Evolutionary conservation across 2,329 filamentous ascomycete species (phyloP).

Genomic region (Cladorrhinum sp.): DNA sequence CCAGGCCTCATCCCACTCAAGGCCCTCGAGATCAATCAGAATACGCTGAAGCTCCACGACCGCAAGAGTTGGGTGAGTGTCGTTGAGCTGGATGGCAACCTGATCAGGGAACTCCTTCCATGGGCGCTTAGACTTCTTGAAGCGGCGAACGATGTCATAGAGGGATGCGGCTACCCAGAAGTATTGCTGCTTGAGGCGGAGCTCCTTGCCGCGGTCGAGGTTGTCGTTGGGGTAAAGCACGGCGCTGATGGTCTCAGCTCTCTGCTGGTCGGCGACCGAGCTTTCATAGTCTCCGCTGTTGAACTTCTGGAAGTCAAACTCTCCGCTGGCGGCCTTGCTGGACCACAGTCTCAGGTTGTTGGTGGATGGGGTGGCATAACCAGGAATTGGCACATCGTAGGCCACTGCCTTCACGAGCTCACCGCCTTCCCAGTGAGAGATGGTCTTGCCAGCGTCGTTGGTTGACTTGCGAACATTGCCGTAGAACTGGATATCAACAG

Average conservation of each 20-base stretch:
- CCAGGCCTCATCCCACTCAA: constrained; percentile 95
- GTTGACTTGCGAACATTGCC: constrained; percentile 74
- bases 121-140: constrained; percentile 91
- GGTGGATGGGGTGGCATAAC: constrained; percentile 83
- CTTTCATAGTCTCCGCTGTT: constrained; percentile 97
- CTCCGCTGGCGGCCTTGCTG: constrained; percentile 92
- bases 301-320: constrained; percentile 99
- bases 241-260: constrained; percentile 97
- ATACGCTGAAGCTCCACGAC: constrained; percentile 96
- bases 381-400: constrained; percentile 89
- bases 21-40: constrained; percentile 80
- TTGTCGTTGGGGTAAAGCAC: constrained; percentile 98
- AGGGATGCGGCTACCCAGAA: constrained; percentile 99
- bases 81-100: constrained; percentile 95
- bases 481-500: constrained; percentile 96
- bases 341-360: constrained; percentile 98
- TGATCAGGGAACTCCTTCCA: constrained; percentile 94
- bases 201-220: constrained; percentile 91
- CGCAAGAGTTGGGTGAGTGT: constrained; percentile 93
- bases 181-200: constrained; percentile 98
- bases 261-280: constrained; percentile 96
- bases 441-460: constrained; percentile 72
- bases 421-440: constrained; percentile 82
- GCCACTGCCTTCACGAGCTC: constrained; percentile 90
- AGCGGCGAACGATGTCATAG: constrained; percentile 92